Evolutionary conservation across 140 eudicot genomes (phyloP).

Genomic region (Eryngium alpinum): DNA sequence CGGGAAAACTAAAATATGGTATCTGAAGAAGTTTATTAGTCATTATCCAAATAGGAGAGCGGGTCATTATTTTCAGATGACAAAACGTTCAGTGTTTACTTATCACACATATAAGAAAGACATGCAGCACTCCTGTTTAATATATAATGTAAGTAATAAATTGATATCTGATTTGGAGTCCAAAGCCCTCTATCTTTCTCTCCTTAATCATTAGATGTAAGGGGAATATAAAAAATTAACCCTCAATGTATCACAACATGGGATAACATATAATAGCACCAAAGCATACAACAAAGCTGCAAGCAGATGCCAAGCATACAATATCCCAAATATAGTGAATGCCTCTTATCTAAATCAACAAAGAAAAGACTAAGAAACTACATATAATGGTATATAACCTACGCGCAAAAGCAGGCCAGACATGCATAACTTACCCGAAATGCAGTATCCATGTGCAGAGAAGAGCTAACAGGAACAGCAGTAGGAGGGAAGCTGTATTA

Average conservation of each 20-base stretch:
- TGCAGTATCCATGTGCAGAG: conserved; percentile 78
- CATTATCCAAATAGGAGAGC: no score
- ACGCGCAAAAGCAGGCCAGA: background rate
- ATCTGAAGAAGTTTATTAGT: background rate
- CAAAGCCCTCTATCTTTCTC: background rate
- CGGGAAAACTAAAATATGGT: no score
- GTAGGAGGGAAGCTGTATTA: conserved; percentile 85
- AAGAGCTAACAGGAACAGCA: conserved; percentile 98
- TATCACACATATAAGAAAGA: no score
- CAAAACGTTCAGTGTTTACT: no score
- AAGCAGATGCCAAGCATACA: no score
- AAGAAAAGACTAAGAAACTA: background rate
- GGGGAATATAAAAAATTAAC: background rate
- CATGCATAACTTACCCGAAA: conserved; percentile 49
- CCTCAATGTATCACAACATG: background rate
- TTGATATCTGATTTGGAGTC: background rate
- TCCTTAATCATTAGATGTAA: background rate
- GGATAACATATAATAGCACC: no score
- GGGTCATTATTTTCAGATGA: no score
- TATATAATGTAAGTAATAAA: background rate
- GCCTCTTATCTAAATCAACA: background rate
- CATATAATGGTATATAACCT: no score
- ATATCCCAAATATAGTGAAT: no score
- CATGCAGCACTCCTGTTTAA: background rate
- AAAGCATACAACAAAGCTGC: no score